Evolutionary conservation across 257 asterid genomes (phyloP).

Genomic region (Cinchona pubescens): DNA sequence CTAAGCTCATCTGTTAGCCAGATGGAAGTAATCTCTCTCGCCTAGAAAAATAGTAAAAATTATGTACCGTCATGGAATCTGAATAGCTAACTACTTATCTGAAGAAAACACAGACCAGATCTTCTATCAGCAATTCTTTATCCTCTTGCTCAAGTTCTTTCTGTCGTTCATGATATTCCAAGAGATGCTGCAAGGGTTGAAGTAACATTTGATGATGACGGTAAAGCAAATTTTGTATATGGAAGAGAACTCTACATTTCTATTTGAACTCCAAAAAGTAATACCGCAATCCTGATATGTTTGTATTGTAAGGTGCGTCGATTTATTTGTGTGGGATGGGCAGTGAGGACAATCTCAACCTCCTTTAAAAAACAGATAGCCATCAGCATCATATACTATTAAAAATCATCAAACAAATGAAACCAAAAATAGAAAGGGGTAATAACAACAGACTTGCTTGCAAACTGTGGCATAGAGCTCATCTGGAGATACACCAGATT

Average conservation of each 20-base stretch:
- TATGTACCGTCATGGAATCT: background rate
- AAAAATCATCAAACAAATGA: background rate
- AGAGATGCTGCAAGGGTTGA: slow-evolving; percentile 64
- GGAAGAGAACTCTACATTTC: slow-evolving; percentile 1
- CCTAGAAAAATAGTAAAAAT: slow-evolving; percentile 40
- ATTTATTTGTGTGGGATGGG: slow-evolving; percentile 96
- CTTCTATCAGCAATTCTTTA: slow-evolving; percentile 88
- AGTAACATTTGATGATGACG: background rate
- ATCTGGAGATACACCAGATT: slow-evolving; percentile 74
- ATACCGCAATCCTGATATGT: slow-evolving; percentile 91
- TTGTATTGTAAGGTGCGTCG: slow-evolving; percentile 93
- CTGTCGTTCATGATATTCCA: slow-evolving; percentile 82
- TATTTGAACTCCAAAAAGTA: slow-evolving; percentile 10
- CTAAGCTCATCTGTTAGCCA: slow-evolving; percentile 99
- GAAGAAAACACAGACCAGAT: slow-evolving; percentile 51
- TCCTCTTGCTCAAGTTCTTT: slow-evolving; percentile 80
- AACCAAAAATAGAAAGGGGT: background rate
- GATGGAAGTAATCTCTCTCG: slow-evolving; percentile 86
- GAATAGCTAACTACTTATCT: background rate
- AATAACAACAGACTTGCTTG: slow-evolving; percentile 61
- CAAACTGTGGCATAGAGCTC: slow-evolving; percentile 79
- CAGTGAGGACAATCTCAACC: slow-evolving; percentile 97
- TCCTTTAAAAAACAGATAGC: slow-evolving; percentile 44
- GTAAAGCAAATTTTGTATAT: background rate
- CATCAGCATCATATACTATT: slow-evolving; percentile 7